Conservation (phyloP, 2,329 filamentous ascomycete species). For the Colletotrichum neosansevieriae region DNA sequence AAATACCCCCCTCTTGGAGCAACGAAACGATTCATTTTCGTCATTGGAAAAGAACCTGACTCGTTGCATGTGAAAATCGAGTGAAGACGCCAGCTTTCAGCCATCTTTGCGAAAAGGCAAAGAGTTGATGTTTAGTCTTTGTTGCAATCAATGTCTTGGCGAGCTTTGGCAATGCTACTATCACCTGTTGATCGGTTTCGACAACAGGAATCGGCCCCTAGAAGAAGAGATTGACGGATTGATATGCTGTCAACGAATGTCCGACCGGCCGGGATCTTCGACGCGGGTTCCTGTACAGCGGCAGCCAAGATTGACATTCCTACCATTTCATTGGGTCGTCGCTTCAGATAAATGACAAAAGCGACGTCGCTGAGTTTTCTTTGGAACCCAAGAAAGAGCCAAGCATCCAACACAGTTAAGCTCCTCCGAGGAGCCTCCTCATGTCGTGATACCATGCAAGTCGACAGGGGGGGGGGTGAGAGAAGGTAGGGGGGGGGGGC, state of each 20-base stretch:
- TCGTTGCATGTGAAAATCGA: background rate
- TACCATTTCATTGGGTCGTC: background rate
- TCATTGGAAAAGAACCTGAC: constrained; percentile 8
- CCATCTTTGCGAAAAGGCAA: background rate
- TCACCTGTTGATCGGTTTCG: background rate
- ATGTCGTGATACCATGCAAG: background rate
- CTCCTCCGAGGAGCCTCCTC: background rate
- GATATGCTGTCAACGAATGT: background rate
- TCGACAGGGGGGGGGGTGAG: too few relatives aligned
- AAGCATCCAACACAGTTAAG: background rate
- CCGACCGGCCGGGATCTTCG: background rate
- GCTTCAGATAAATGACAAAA: background rate
- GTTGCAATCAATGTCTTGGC: too few relatives aligned
- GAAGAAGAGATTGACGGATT: background rate
- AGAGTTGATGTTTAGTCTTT: background rate
- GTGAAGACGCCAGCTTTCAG: background rate
- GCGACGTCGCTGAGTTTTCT: background rate
- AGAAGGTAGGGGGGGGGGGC: too few relatives aligned
- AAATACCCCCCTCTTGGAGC: background rate
- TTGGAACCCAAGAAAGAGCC: background rate
- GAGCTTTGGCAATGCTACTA: background rate
- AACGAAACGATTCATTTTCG: background rate
- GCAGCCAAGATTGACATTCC: background rate
- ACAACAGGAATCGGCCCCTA: background rate
- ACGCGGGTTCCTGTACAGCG: background rate